These are phyloP conservation scores for Triangularia setosa DNA, from an alignment of 2,329 filamentous ascomycete species.

Conservation along the genomic window DNA sequence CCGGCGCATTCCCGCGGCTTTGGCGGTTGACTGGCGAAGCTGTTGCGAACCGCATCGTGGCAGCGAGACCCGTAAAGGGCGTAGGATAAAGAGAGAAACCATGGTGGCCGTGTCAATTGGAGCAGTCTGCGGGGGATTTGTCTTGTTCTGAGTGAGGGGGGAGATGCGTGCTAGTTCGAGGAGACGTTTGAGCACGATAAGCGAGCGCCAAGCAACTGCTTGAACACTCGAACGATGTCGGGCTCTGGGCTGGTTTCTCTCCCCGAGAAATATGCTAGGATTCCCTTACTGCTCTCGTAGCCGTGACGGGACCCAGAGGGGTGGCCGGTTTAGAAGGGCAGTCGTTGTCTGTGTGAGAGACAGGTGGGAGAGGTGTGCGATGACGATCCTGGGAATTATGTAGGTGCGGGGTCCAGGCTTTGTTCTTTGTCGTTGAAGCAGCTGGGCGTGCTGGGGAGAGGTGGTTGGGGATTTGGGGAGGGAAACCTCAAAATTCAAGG, in stretches of 20 bases:
- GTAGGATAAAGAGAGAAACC: slow-evolving; percentile 41
- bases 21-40: slow-evolving; percentile 24
- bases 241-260: background rate
- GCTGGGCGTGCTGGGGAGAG: background rate
- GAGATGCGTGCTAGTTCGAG: background rate
- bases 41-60: slow-evolving; percentile 35
- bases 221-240: background rate
- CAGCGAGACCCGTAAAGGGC: slow-evolving; percentile 39
- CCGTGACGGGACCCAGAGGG: background rate
- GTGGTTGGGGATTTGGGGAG: background rate
- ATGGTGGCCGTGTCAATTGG: slow-evolving; percentile 31
- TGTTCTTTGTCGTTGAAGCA: background rate
- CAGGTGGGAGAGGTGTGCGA: background rate
- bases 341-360: background rate
- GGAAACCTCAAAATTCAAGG: background rate
- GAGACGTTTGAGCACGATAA: background rate
- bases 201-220: slow-evolving; percentile 4
- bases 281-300: background rate
- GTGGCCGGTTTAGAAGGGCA: background rate
- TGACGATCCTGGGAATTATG: background rate
- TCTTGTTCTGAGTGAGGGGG: background rate
- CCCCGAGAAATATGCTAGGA: background rate
- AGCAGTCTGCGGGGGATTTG: background rate
- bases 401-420: background rate
- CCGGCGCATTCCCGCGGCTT: slow-evolving; percentile 35